phyloP scores from a whole-genome alignment of 352 stramenopile species.

The Phytophthora nicotianae region DNA sequence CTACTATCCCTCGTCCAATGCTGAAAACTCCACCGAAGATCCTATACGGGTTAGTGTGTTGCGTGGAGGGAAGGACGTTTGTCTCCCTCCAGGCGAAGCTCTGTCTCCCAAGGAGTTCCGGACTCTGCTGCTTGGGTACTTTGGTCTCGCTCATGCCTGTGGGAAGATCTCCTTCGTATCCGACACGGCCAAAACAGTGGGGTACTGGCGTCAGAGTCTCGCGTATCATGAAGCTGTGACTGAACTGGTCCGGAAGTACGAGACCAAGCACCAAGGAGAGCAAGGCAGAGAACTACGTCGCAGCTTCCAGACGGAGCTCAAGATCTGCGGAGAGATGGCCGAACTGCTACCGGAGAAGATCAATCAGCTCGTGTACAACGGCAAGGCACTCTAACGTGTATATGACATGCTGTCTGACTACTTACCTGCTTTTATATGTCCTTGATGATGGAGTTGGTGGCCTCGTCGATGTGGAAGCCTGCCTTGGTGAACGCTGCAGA shows the following conservation, averaged over 20 bases:
- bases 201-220: conserved; percentile 65
- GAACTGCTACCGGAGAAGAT: conserved; percentile 78
- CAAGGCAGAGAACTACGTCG: conserved; percentile 33
- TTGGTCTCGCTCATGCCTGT: conserved; percentile 64
- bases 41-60: conserved; percentile 36
- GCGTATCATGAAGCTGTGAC: conserved; percentile 56
- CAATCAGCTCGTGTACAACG: conserved; percentile 78
- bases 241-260: conserved; percentile 46
- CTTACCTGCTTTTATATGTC: conserved; percentile 49
- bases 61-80: conserved; percentile 33
- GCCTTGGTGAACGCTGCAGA: conserved; percentile 70
- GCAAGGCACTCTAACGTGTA: conserved; percentile 44
- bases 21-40: conserved; percentile 9
- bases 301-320: conserved; percentile 56
- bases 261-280: conserved; percentile 21
- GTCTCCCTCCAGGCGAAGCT: conserved; percentile 32
- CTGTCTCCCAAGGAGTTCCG: conserved; percentile 49
- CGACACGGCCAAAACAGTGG: conserved; percentile 57
- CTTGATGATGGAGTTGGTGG: conserved; percentile 63
- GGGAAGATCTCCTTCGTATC: conserved; percentile 53
- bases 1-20: conserved; percentile 50
- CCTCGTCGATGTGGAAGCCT: conserved; percentile 67
- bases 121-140: conserved; percentile 60
- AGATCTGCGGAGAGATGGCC: conserved; percentile 68
- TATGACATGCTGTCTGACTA: too few species aligned